A percentile compares a stretch with the other conserved stretches of the same genome.
Conservation (phyloP, 129 eudicot genomes). For the Tanacetum coccineum region DNA sequence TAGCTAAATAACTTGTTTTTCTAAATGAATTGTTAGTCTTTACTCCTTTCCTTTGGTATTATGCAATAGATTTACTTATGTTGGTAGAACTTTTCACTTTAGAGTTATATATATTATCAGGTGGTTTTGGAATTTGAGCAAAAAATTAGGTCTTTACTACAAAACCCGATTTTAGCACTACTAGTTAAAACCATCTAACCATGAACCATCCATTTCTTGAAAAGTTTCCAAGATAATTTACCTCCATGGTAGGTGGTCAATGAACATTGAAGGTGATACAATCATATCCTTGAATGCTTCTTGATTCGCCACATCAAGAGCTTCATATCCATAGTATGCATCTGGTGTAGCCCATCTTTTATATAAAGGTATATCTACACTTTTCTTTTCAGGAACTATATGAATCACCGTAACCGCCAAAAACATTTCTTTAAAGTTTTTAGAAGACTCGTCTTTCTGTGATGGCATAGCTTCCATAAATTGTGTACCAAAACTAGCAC, state of each 20-base stretch:
- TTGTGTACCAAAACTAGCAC: conserved; percentile 34
- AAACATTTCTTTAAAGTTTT: conserved; percentile 53
- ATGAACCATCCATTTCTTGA: not conserved
- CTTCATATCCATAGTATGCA: conserved; percentile 37
- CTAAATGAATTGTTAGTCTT: too few species aligned
- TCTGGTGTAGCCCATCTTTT: conserved; percentile 41
- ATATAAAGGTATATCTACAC: conserved; percentile 35
- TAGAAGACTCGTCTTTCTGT: conserved; percentile 24
- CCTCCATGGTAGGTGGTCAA: conserved; percentile 89
- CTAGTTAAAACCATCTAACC: not conserved
- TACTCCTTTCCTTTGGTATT: too few species aligned
- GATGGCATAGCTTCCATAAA: conserved; percentile 53
- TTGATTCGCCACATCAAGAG: conserved; percentile 49
- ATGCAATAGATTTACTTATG: too few species aligned
- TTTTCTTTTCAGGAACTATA: conserved; percentile 39
- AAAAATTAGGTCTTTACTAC: not conserved
- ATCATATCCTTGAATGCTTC: conserved; percentile 61
- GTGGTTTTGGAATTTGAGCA: not conserved
- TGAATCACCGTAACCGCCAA: conserved; percentile 60
- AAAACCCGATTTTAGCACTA: not conserved
- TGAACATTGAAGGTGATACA: conserved; percentile 67
- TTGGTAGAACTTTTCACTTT: not conserved
- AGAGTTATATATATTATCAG: not conserved
- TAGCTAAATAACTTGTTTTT: not conserved
- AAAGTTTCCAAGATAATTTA: conserved; percentile 16